Conservation (phyloP, 805 yeast genomes). For the Zygosaccharomyces pseudorouxii region DNA sequence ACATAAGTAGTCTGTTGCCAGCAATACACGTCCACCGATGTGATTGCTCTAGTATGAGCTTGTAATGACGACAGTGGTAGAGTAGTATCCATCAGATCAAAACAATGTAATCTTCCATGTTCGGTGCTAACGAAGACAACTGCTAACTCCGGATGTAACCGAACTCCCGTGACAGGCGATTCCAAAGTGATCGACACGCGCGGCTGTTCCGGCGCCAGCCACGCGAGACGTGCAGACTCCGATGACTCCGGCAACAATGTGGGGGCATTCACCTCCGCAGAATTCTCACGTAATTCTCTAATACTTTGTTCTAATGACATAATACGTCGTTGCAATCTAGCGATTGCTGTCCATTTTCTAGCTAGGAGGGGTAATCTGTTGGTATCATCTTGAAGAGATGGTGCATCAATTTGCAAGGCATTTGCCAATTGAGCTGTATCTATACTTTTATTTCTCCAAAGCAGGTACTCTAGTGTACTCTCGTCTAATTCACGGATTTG, state of each 20-base stretch:
- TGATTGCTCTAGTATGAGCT: constrained; percentile 75
- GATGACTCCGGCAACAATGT: neutral
- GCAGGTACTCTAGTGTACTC: constrained; percentile 17
- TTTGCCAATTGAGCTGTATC: constrained; percentile 2
- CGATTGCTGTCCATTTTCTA: constrained; percentile 80
- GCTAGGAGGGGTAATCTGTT: constrained; percentile 14
- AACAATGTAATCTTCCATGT: constrained; percentile 67
- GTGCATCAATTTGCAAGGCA: constrained; percentile 2
- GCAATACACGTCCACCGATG: constrained; percentile 15
- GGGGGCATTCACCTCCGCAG: neutral
- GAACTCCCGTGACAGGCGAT: constrained; percentile 55
- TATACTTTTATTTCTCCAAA: constrained; percentile 9
- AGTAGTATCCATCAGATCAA: constrained; percentile 60
- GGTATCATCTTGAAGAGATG: neutral
- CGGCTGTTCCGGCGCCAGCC: constrained; percentile 57
- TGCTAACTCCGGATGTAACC: constrained; percentile 74
- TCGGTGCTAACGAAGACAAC: constrained; percentile 59
- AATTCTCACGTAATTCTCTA: neutral
- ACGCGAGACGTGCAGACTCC: constrained; percentile 33
- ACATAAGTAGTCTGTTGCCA: constrained; percentile 27
- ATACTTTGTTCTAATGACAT: constrained; percentile 58
- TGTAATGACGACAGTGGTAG: constrained; percentile 58
- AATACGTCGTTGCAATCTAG: constrained; percentile 69
- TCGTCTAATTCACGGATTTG: constrained; percentile 19
- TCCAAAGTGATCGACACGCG: constrained; percentile 51